Conservation (phyloP, 148 eudicot genomes). For the Rhododendron molle region DNA sequence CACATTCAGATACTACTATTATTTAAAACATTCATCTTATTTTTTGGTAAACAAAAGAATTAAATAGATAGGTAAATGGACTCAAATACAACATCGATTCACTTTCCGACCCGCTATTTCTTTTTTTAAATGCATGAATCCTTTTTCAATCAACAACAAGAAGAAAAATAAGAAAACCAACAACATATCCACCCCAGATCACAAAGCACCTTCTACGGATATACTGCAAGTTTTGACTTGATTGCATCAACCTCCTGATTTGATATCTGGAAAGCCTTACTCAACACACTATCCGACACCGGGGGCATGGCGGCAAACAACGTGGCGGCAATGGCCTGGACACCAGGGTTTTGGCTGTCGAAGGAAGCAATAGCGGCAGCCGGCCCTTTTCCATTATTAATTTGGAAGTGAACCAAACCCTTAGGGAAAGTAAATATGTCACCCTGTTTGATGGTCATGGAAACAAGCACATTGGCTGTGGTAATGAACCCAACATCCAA, state of each 20-base stretch:
- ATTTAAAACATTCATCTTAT: too few relatives aligned
- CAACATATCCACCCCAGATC: background rate
- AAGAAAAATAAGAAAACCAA: constrained; percentile 10
- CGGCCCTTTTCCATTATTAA: constrained; percentile 24
- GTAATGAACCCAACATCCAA: constrained; percentile 40
- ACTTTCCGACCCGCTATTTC: too few relatives aligned
- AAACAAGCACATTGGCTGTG: constrained; percentile 29
- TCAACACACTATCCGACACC: constrained; percentile 14
- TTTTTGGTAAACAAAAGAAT: too few relatives aligned
- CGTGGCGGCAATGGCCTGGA: background rate
- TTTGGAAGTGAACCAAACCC: constrained; percentile 42
- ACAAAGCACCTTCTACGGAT: too few relatives aligned
- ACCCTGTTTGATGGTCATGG: constrained; percentile 32
- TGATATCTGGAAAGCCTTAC: constrained; percentile 14
- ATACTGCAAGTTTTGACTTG: background rate
- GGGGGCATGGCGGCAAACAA: constrained; percentile 13
- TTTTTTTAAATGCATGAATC: background rate
- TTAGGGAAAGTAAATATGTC: constrained; percentile 33
- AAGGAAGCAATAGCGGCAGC: constrained; percentile 35
- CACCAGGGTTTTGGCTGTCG: constrained; percentile 37
- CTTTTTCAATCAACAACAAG: background rate
- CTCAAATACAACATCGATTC: too few relatives aligned
- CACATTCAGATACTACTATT: too few relatives aligned
- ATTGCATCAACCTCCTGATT: constrained; percentile 7
- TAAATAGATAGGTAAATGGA: too few relatives aligned